These are phyloP conservation scores for Xylariaceae sp. DNA, from an alignment of 2,329 filamentous ascomycete species.

Conservation along the genomic window DNA sequence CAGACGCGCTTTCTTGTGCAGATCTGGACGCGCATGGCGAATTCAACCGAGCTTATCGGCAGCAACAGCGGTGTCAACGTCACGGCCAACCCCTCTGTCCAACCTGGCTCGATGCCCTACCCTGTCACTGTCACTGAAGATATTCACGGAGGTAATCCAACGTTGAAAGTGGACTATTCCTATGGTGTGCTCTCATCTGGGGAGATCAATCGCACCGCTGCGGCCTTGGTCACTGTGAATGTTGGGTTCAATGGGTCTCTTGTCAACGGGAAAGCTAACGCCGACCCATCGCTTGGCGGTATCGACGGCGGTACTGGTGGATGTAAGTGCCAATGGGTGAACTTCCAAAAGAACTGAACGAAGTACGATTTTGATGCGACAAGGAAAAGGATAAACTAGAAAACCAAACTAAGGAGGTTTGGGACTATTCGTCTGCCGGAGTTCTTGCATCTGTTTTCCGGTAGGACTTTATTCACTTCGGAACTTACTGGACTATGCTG, in stretches of 20 bases:
- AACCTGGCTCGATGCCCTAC: conserved; percentile 60
- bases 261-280: conserved; percentile 47
- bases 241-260: conserved; percentile 48
- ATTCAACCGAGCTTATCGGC: conserved; percentile 40
- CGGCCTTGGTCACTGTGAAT: conserved; percentile 45
- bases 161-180: conserved; percentile 51
- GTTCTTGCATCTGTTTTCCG: neutral
- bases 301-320: conserved; percentile 62
- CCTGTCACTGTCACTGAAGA: conserved; percentile 59
- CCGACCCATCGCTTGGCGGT: conserved; percentile 50
- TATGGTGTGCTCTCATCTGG: conserved; percentile 47
- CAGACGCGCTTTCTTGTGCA: conserved; percentile 61
- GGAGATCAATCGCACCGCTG: conserved; percentile 41
- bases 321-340: conserved; percentile 59
- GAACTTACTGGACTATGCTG: no score
- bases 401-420: no score
- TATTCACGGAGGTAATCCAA: conserved; percentile 56
- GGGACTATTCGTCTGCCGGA: no score
- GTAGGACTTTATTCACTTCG: no score
- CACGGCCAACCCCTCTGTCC: conserved; percentile 23
- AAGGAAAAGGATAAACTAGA: no score
- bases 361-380: no score
- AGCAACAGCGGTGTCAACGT: conserved; percentile 18
- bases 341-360: conserved; percentile 37
- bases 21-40: conserved; percentile 57